Percentiles rank a stretch among this genome's conserved stretches.
These are phyloP conservation scores for Metarhizium guizhouense DNA, from an alignment of 2,329 filamentous ascomycete genomes.

Conservation along the genomic window DNA sequence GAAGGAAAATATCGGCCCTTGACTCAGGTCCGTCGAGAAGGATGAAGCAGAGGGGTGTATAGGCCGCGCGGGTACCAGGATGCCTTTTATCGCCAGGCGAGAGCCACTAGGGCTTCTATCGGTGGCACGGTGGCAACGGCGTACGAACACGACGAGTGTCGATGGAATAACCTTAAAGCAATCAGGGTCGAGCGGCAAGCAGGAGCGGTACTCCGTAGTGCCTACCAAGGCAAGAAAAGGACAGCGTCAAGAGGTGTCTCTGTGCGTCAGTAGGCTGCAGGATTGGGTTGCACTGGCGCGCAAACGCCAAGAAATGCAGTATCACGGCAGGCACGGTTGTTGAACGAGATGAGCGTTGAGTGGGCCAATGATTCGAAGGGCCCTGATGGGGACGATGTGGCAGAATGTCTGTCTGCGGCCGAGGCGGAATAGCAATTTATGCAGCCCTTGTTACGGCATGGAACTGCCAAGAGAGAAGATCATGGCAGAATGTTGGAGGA, in stretches of 20 bases:
- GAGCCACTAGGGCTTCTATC: not conserved
- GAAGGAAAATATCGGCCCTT: not conserved
- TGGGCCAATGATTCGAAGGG: not conserved
- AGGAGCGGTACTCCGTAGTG: not conserved
- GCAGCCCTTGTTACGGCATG: no score
- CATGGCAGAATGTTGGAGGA: no score
- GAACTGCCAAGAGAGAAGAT: no score
- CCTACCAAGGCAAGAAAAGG: not conserved
- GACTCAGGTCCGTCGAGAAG: not conserved
- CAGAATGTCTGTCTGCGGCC: no score
- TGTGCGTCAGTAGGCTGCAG: not conserved
- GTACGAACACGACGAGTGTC: not conserved
- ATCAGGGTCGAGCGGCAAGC: slow-evolving; percentile 1
- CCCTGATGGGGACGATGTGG: no score
- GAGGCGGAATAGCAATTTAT: no score
- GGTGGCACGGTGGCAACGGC: not conserved
- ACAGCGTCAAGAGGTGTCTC: slow-evolving; percentile 1
- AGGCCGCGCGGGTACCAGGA: not conserved
- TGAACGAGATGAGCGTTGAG: not conserved
- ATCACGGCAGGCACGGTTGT: not conserved
- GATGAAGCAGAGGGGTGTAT: not conserved
- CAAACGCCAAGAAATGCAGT: slow-evolving; percentile 4
- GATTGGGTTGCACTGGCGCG: not conserved
- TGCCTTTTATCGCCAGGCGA: not conserved
- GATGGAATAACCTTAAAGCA: slow-evolving; percentile 10